Evolutionary conservation across 164 flowering plant species (phyloP), one percentile per base, ranked within the genome.

Genomic region (Vitis cinerea): DNA sequence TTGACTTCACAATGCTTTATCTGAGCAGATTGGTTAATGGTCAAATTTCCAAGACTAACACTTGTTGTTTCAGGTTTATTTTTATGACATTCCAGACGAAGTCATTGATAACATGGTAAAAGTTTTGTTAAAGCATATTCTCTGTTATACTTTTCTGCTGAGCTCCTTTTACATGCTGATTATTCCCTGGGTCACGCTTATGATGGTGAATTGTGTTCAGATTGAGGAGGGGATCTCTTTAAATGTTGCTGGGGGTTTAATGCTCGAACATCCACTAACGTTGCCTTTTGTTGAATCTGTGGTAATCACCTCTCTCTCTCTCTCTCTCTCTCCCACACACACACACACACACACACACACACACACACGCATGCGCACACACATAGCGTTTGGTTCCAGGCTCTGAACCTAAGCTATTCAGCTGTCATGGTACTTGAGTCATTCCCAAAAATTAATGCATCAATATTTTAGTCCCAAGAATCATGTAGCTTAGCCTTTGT

Each of bases 161-260:
- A 62, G 23, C 57, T 47, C 49, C 23, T 61, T 4, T 16, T 12
- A 9, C 8, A 19, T 2, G 29, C 16, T 67, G 14, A 47, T 50
- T 29, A 13, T n/a, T 47, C 10, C 47, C 54, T 16, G 44, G 64
- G 10, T 61, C 29, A n/a, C 31, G 8, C 50, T 50, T 64, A 5
- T 44, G 47, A 12, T 67, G 52, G 11, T 29, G 50, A 30, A 10
- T 11, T 68, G 9, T 70, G 54, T 23, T 16, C 75, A 93, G 98
- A 81, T 90, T 62, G 90, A 88, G 54, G 98, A 94, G 76, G 97
- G 85, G 58, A 47, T 83, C 63, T 76, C 85, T 27, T 78, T 88
- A 48, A 82, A 88, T n/a, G 97, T 92, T 79, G 93, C 97, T 67
- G 98, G 98, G 16, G 97, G 90, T 71, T 78, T 94, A 71, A 82